Percentiles rank a stretch among this genome's conserved stretches.
Conservation (phyloP, 768 basidiomycete species). For the Tylopilus rubrobrunneus region DNA sequence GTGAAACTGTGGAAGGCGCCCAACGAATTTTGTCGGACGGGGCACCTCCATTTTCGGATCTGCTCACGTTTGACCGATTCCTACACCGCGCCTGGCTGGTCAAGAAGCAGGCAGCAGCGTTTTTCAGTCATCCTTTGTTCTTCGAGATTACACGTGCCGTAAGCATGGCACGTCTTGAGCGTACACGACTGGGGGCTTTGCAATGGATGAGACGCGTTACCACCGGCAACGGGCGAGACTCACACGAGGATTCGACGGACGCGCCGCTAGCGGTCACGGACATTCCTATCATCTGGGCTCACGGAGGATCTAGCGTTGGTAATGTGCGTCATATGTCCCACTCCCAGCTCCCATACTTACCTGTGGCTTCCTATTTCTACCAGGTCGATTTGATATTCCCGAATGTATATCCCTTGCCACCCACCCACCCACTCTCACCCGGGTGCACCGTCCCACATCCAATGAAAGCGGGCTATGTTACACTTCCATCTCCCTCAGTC, state of each 20-base stretch:
- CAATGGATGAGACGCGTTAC: conserved; percentile 21
- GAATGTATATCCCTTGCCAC: conserved; percentile 32
- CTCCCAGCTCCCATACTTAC: background rate
- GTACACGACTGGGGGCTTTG: conserved; percentile 12
- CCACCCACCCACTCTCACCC: conserved; percentile 21
- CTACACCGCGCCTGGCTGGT: conserved; percentile 37
- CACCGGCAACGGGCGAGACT: too few species aligned
- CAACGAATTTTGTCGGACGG: conserved; percentile 1
- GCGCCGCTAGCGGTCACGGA: conserved; percentile 4
- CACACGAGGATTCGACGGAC: background rate
- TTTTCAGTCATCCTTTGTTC: conserved; percentile 43
- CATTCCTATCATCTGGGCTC: conserved; percentile 10
- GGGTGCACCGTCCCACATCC: conserved; percentile 15
- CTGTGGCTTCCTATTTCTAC: background rate
- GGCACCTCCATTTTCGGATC: conserved; percentile 37
- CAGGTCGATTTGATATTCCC: conserved; percentile 36
- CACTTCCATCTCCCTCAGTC: background rate
- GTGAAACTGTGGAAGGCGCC: background rate
- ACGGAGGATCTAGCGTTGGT: conserved; percentile 27
- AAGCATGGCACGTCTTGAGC: conserved; percentile 7
- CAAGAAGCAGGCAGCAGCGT: conserved; percentile 32
- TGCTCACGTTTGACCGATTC: conserved; percentile 46
- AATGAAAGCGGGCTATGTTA: conserved; percentile 6
- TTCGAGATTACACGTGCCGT: conserved; percentile 34
- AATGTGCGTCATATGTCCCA: conserved; percentile 15